phyloP scores from a whole-genome alignment of 345 rosid genomes.

The Punica granatum region DNA sequence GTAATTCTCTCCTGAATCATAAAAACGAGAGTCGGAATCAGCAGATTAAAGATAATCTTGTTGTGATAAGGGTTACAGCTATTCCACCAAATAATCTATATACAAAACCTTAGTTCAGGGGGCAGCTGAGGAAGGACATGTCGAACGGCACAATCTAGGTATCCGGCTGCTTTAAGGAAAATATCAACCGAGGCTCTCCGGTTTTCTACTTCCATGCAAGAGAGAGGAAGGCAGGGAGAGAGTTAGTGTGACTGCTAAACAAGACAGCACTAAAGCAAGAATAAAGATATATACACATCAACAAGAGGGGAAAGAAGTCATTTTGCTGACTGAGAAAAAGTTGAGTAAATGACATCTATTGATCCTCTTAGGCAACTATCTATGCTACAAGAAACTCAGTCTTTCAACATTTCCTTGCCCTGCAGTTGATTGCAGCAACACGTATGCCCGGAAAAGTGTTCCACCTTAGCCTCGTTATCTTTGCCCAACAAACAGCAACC shows the following conservation, averaged over 20 bases:
- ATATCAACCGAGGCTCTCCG: slow-evolving; percentile 80
- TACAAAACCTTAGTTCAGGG: slow-evolving; percentile 62
- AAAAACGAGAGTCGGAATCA: slow-evolving; percentile 11
- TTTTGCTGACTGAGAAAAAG: not conserved
- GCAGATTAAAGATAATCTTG: not conserved
- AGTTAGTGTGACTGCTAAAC: slow-evolving; percentile 4
- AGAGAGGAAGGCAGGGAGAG: slow-evolving; percentile 11
- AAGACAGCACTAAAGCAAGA: slow-evolving; percentile 1
- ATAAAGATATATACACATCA: not conserved
- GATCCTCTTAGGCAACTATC: too few species aligned
- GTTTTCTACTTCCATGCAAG: slow-evolving; percentile 44
- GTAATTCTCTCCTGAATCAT: slow-evolving; percentile 65
- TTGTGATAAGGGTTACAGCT: not conserved
- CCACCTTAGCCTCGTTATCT: too few species aligned
- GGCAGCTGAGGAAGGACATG: slow-evolving; percentile 87
- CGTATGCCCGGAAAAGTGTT: too few species aligned
- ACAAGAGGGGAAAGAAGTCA: not conserved
- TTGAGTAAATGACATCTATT: too few species aligned
- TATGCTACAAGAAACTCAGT: too few species aligned
- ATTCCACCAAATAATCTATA: slow-evolving; percentile 6
- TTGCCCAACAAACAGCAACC: too few species aligned
- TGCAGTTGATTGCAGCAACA: too few species aligned
- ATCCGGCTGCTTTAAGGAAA: slow-evolving; percentile 97
- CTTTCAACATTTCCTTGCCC: too few species aligned
- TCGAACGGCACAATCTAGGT: slow-evolving; percentile 85